Base-by-base conservation (phyloP, 176 grass and related monocot species). In the Paspalum vaginatum region DNA sequence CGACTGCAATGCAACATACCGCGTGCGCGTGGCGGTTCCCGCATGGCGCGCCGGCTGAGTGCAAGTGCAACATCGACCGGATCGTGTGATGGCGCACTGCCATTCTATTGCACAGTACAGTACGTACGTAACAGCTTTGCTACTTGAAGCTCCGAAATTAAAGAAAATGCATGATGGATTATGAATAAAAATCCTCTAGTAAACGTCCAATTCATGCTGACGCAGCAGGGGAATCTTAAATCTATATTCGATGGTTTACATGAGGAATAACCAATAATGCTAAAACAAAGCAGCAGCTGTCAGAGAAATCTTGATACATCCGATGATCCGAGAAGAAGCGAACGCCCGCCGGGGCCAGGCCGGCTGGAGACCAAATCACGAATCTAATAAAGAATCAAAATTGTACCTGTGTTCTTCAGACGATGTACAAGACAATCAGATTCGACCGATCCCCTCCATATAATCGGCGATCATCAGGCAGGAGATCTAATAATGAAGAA, bases 311-410 rank as follows among this genome's bases (percentile, higher is more conserved):
- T 81, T 52, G 85, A 62, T 71, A 82, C 72, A 82, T 54, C 46
- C 82, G 85, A 43, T 42, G 72, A 43, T 13, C 42, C 70, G 27
- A 25, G 52, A 41, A 54, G 46, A 63, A 24, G n/a, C 2, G 41
- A 45, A 14, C 32, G 32, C 32, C 32, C 32, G 32, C 32, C 32
- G 32, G 32, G 32, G 32, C 32, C 32, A 32, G 32, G 65, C 11
- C 11, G 12, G n/a, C 16, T 7, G 8, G 10, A 70, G 37, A n/a
- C 40, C 68, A 48, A 45, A 75, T 25, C 79, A 38, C 22, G n/a
- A 69, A 76, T 70, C 79, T 13, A 81, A 68, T 52, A 87, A 87
- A 87, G 79, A 82, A 87, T 82, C 64, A 71, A 77, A 77, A 63
- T 76, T 52, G 38, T 47, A 66, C 15, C 24, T 21, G 27, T 54